These are phyloP conservation scores for Phytophthora sansomeana DNA, from an alignment of 352 stramenopile genomes.

Conservation along the genomic window DNA sequence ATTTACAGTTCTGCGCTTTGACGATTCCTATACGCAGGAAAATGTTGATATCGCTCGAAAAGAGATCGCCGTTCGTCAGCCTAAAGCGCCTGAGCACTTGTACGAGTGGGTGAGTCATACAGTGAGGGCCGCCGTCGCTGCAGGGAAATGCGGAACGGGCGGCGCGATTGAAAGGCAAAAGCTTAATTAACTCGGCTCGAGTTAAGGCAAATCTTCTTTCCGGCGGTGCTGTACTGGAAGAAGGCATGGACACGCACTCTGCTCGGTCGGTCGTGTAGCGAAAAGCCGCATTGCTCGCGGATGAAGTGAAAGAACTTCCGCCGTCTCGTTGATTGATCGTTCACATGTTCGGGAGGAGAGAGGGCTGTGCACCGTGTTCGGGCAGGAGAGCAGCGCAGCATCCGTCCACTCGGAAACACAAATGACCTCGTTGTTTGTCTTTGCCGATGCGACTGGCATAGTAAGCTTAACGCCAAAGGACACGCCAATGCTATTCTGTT, in stretches of 20 bases:
- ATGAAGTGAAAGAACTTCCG: too few relatives aligned
- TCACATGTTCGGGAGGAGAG: too few relatives aligned
- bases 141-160: constrained; percentile 13
- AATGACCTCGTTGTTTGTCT: too few relatives aligned
- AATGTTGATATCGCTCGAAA: too few relatives aligned
- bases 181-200: not conserved
- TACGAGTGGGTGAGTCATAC: constrained; percentile 18
- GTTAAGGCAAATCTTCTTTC: constrained; percentile 12
- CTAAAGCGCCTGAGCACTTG: not conserved
- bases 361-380: too few relatives aligned
- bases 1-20: too few relatives aligned
- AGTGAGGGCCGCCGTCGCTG: constrained; percentile 3
- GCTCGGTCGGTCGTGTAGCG: too few relatives aligned
- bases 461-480: not conserved
- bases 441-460: constrained; percentile 4
- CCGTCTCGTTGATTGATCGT: too few relatives aligned
- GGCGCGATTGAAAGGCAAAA: not conserved
- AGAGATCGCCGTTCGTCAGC: constrained; percentile 7
- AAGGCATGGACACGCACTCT: constrained; percentile 6
- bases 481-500: not conserved
- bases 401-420: too few relatives aligned
- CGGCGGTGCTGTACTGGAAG: not conserved
- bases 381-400: too few relatives aligned
- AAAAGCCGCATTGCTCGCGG: too few relatives aligned
- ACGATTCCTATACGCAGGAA: too few relatives aligned